phyloP scores from a whole-genome alignment of 345 rosid species.

The Ceriops zippeliana region DNA sequence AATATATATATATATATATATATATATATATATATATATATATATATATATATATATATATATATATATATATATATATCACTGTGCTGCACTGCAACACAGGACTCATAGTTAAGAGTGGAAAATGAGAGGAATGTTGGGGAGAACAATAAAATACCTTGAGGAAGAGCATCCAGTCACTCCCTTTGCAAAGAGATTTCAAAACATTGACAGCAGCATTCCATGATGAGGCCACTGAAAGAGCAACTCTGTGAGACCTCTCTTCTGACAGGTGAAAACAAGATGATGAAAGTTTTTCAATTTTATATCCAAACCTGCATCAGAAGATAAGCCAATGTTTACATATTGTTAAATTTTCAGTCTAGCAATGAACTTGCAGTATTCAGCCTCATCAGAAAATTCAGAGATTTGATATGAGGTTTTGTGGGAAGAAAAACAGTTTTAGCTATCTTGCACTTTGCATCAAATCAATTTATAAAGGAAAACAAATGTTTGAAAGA shows the following conservation, averaged over 20 bases:
- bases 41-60: too few relatives aligned
- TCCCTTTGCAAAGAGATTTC: constrained; percentile 69
- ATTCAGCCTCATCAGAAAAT: background rate
- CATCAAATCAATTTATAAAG: background rate
- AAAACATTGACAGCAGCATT: constrained; percentile 47
- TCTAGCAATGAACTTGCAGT: background rate
- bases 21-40: too few relatives aligned
- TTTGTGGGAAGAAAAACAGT: too few relatives aligned
- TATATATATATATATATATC: too few relatives aligned
- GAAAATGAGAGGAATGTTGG: background rate
- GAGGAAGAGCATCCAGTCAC: constrained; percentile 67
- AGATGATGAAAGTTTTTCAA: constrained; percentile 72
- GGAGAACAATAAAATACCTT: constrained; percentile 45
- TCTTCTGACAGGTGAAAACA: constrained; percentile 60
- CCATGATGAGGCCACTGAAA: constrained; percentile 64
- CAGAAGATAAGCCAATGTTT: constrained; percentile 14
- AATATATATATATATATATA: too few relatives aligned
- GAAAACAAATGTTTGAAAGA: background rate
- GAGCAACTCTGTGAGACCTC: constrained; percentile 43
- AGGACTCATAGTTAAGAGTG: background rate
- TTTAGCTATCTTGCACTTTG: too few relatives aligned
- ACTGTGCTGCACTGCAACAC: background rate
- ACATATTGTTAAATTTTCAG: background rate
- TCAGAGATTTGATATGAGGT: background rate
- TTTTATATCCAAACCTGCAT: constrained; percentile 71